Conservation (phyloP, 352 stramenopile genomes). For the Globisporangium iwayamae region DNA sequence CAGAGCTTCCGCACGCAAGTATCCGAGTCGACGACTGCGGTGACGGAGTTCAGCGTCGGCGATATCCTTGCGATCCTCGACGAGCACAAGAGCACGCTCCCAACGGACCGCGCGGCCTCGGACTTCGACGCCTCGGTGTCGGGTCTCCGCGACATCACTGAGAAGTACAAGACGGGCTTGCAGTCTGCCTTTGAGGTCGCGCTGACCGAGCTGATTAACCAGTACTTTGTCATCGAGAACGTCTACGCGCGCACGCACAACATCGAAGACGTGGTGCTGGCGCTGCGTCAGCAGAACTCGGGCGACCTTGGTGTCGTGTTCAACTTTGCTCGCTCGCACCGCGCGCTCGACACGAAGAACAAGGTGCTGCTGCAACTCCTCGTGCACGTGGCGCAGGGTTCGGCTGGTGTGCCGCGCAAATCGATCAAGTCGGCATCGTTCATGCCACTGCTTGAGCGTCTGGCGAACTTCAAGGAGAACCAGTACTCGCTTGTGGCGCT, state of each 20-base stretch:
- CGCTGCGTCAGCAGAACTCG: slow-evolving; percentile 89
- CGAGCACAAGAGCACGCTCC: slow-evolving; percentile 53
- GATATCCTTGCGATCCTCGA: slow-evolving; percentile 62
- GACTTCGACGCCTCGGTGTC: slow-evolving; percentile 75
- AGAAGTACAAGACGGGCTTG: slow-evolving; percentile 79
- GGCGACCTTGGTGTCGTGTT: slow-evolving; percentile 82
- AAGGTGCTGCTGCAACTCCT: slow-evolving; percentile 79
- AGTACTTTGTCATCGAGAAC: slow-evolving; percentile 77
- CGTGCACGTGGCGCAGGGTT: slow-evolving; percentile 39
- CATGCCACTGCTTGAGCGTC: slow-evolving; percentile 78
- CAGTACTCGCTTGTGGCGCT: slow-evolving; percentile 93
- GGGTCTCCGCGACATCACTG: slow-evolving; percentile 63
- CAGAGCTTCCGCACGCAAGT: slow-evolving; percentile 64
- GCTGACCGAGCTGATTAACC: slow-evolving; percentile 71
- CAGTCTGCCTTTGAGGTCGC: slow-evolving; percentile 59
- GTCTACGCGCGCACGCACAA: slow-evolving; percentile 77
- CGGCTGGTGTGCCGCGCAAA: slow-evolving; percentile 34
- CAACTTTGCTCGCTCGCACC: slow-evolving; percentile 90
- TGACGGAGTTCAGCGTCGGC: slow-evolving; percentile 47
- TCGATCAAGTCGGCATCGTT: slow-evolving; percentile 63
- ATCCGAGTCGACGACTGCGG: slow-evolving; percentile 21
- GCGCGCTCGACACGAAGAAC: slow-evolving; percentile 85
- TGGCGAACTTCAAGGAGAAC: slow-evolving; percentile 87
- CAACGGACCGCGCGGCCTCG: slow-evolving; percentile 43
- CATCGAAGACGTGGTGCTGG: slow-evolving; percentile 78